phyloP scores from a whole-genome alignment of 2,329 filamentous ascomycete species.

The Diaporthe australafricana region DNA sequence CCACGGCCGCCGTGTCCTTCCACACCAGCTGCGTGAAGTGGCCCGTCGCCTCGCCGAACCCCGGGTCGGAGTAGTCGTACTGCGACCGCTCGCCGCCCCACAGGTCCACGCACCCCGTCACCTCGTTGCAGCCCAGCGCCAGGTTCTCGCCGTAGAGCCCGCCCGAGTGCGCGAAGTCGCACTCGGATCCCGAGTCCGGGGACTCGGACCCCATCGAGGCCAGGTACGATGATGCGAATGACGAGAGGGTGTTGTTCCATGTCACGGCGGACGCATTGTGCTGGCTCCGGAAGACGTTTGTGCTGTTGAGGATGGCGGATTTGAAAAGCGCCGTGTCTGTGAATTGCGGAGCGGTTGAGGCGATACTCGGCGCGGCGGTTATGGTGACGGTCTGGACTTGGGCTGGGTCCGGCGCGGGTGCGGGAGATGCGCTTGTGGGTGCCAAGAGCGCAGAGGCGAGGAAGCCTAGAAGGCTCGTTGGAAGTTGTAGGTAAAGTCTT shows the following conservation, averaged over 20 bases:
- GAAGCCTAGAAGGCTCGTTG: conserved; percentile 1
- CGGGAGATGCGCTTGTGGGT: neutral
- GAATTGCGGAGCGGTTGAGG: conserved; percentile 53
- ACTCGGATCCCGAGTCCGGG: conserved; percentile 42
- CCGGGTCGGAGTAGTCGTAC: conserved; percentile 69
- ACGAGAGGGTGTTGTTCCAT: conserved; percentile 75
- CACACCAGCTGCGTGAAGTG: conserved; percentile 82
- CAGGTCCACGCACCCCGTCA: conserved; percentile 67
- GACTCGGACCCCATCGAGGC: conserved; percentile 38
- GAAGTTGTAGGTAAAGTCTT: neutral
- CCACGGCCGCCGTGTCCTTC: conserved; percentile 70
- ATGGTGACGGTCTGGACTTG: conserved; percentile 36
- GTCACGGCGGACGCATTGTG: conserved; percentile 69
- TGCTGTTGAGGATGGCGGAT: conserved; percentile 71
- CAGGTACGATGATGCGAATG: conserved; percentile 65
- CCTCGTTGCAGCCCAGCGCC: conserved; percentile 73
- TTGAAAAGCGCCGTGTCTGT: conserved; percentile 53
- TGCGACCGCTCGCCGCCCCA: conserved; percentile 72
- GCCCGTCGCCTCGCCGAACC: conserved; percentile 70
- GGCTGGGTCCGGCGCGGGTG: neutral
- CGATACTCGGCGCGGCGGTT: conserved; percentile 48
- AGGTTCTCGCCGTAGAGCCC: conserved; percentile 82
- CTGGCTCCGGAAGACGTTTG: conserved; percentile 72
- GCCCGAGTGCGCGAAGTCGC: conserved; percentile 66
- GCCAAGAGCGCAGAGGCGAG: neutral